phyloP scores from a whole-genome alignment of 805 yeast species.

The Saccharomycopsis fermentans region DNA sequence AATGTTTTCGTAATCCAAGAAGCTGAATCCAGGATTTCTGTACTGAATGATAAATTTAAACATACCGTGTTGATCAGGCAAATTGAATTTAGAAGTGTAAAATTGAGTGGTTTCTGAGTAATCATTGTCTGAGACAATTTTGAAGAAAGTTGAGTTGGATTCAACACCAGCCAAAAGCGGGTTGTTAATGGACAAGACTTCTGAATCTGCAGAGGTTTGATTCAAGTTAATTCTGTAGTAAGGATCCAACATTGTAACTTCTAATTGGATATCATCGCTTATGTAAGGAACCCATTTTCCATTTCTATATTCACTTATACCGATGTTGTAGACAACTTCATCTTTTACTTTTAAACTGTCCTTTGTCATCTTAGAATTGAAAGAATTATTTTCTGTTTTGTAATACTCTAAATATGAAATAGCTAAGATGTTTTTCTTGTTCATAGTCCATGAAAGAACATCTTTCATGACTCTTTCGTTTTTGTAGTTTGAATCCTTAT shows the following conservation, averaged over 20 bases:
- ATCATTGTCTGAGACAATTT: neutral
- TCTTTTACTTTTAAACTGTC: constrained; percentile 65
- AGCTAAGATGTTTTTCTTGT: constrained; percentile 53
- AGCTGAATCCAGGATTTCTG: constrained; percentile 66
- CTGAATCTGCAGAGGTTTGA: constrained; percentile 26
- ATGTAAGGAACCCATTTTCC: constrained; percentile 58
- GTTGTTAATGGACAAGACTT: constrained; percentile 10
- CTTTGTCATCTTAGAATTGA: constrained; percentile 24
- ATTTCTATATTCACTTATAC: constrained; percentile 37
- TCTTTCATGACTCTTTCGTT: constrained; percentile 35
- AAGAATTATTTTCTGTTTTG: constrained; percentile 20
- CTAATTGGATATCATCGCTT: constrained; percentile 65
- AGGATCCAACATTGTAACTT: constrained; percentile 87
- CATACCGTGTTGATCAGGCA: constrained; percentile 97
- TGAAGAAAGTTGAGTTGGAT: constrained; percentile 12
- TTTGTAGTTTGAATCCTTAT: constrained; percentile 18
- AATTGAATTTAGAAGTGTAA: constrained; percentile 36
- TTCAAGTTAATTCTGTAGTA: constrained; percentile 70
- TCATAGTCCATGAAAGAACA: constrained; percentile 63
- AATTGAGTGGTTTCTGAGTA: constrained; percentile 3
- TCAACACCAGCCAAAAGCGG: neutral
- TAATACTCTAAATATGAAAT: constrained; percentile 33
- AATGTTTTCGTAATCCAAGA: constrained; percentile 50
- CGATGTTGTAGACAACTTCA: constrained; percentile 44
- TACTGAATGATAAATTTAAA: constrained; percentile 78